Evolutionary conservation across 2,329 filamentous ascomycete genomes (phyloP).

Genomic region (Aspergillus pseudoviridinutans): DNA sequence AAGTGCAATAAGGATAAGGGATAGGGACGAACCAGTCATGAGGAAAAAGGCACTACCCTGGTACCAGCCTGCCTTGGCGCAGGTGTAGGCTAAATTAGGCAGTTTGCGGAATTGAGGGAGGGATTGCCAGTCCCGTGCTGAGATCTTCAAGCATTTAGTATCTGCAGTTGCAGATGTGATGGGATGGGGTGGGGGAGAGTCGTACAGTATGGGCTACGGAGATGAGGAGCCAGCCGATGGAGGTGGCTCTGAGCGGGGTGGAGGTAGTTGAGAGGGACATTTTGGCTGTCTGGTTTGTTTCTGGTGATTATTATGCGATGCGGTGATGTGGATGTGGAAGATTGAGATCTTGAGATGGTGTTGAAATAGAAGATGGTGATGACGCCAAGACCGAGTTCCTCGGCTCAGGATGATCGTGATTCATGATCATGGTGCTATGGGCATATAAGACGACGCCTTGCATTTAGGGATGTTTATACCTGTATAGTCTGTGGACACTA

Average conservation of each 20-base stretch:
- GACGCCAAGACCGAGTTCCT: not conserved
- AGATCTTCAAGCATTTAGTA: not conserved
- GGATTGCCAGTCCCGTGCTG: slow-evolving; percentile 17
- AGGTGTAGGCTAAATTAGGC: slow-evolving; percentile 19
- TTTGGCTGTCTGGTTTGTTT: not conserved
- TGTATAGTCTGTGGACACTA: too few species aligned
- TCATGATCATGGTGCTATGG: not conserved
- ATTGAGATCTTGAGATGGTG: too few species aligned
- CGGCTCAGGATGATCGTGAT: not conserved
- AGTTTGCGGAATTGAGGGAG: slow-evolving; percentile 17
- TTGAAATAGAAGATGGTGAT: not conserved
- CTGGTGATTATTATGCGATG: not conserved
- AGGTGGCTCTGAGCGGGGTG: slow-evolving; percentile 8
- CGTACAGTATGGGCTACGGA: slow-evolving; percentile 17
- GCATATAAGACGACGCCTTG: not conserved
- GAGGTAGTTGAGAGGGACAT: not conserved
- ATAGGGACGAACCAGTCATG: slow-evolving; percentile 14
- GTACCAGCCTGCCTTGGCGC: slow-evolving; percentile 23
- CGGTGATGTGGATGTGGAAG: too few species aligned
- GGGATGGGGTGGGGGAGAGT: not conserved
- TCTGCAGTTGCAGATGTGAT: not conserved
- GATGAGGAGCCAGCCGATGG: slow-evolving; percentile 13
- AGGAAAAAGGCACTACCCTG: slow-evolving; percentile 23
- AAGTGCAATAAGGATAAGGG: not conserved
- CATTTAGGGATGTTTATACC: not conserved